Evolutionary conservation across 2,329 filamentous ascomycete species (phyloP).

Genomic region (Pseudocercospora pini-densiflorae): DNA sequence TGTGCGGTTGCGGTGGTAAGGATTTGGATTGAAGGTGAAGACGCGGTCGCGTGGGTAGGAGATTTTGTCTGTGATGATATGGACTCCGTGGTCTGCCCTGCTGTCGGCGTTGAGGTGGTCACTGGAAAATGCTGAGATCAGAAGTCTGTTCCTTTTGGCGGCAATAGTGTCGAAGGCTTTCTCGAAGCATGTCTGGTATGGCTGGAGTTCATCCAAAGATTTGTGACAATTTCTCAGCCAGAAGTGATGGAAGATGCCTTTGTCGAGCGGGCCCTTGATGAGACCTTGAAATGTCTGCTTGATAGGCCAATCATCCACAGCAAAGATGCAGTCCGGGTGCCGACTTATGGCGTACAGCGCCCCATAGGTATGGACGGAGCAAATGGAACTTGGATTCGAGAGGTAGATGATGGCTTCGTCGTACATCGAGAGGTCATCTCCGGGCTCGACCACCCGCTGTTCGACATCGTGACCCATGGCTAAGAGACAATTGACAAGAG

Average conservation of each 20-base stretch:
- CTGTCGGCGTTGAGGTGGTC: background rate
- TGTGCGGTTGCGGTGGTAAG: slow-evolving; percentile 14
- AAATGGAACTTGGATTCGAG: background rate
- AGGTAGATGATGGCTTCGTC: slow-evolving; percentile 13
- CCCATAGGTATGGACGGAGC: background rate
- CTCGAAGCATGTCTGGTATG: background rate
- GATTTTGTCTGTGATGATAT: slow-evolving; percentile 7
- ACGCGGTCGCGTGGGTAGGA: slow-evolving; percentile 2
- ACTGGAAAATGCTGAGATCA: background rate
- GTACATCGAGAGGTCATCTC: slow-evolving; percentile 7
- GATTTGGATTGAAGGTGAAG: slow-evolving; percentile 12
- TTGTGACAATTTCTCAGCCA: background rate
- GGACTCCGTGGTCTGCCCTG: background rate
- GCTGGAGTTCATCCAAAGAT: background rate
- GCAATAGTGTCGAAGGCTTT: background rate
- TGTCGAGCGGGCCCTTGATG: background rate
- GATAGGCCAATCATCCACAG: slow-evolving; percentile 14
- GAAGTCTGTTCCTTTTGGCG: slow-evolving; percentile 1
- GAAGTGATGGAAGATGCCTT: background rate
- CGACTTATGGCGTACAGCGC: slow-evolving; percentile 8
- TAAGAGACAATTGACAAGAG: slow-evolving; percentile 15
- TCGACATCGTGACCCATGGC: slow-evolving; percentile 12
- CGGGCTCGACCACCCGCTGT: slow-evolving; percentile 1
- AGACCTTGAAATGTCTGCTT: slow-evolving; percentile 4
- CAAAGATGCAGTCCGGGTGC: slow-evolving; percentile 12